Conservation (phyloP, 805 yeast species). For the Danielia oregonensis region DNA sequence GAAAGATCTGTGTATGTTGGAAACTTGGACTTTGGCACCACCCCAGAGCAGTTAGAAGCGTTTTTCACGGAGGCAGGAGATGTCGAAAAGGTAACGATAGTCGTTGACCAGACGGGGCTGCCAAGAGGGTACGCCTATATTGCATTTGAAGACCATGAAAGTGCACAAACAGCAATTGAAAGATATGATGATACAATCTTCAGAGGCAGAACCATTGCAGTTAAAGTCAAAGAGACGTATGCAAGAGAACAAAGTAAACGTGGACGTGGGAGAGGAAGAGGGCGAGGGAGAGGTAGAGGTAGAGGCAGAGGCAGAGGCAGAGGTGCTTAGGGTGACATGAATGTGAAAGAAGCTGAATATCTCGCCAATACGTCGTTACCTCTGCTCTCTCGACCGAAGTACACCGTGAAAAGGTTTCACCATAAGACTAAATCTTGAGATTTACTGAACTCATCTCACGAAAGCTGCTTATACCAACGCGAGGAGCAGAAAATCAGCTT, state of each 20-base stretch:
- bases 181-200: conserved; percentile 39
- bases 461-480: too few relatives aligned
- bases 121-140: conserved; percentile 64
- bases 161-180: conserved; percentile 45
- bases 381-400: too few relatives aligned
- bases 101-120: conserved; percentile 43
- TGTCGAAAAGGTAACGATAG: conserved; percentile 50
- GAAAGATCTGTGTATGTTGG: conserved; percentile 53
- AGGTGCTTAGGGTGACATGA: conserved; percentile 28
- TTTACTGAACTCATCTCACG: too few relatives aligned
- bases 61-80: conserved; percentile 43
- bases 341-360: conserved; percentile 30
- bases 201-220: conserved; percentile 45
- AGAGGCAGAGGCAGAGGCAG: conserved; percentile 27
- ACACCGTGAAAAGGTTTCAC: too few relatives aligned
- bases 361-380: too few relatives aligned
- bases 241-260: conserved; percentile 44
- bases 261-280: conserved; percentile 19
- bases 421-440: too few relatives aligned
- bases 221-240: conserved; percentile 52
- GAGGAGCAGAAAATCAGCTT: too few relatives aligned
- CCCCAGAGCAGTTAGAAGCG: conserved; percentile 49
- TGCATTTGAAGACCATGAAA: conserved; percentile 44
- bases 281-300: conserved; percentile 21
- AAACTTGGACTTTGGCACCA: conserved; percentile 44